Percentiles rank a stretch among this genome's conserved stretches.
These are phyloP conservation scores for Hemisphaericaspora xylofermentans DNA, from an alignment of 1,139 yeast genomes.

Conservation along the genomic window DNA sequence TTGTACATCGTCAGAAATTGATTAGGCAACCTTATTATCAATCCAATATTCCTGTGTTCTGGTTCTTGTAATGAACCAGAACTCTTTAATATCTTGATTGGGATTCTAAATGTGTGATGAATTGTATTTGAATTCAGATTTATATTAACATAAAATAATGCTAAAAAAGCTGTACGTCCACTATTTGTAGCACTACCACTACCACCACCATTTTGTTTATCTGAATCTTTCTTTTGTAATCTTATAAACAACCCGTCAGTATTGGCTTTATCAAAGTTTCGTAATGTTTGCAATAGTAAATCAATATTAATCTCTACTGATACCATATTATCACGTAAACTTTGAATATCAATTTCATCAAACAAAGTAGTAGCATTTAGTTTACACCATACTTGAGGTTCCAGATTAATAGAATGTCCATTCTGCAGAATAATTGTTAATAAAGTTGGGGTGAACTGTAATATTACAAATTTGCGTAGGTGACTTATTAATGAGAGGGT, in stretches of 20 bases:
- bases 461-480: slow-evolving; percentile 30
- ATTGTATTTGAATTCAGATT: slow-evolving; percentile 34
- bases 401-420: slow-evolving; percentile 38
- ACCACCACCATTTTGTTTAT: slow-evolving; percentile 21
- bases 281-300: slow-evolving; percentile 51
- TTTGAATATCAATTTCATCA: slow-evolving; percentile 47
- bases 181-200: slow-evolving; percentile 21
- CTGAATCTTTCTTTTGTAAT: slow-evolving; percentile 45
- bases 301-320: slow-evolving; percentile 58
- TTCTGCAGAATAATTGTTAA: slow-evolving; percentile 51
- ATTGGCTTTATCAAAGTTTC: slow-evolving; percentile 52
- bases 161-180: slow-evolving; percentile 51
- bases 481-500: slow-evolving; percentile 33
- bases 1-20: slow-evolving; percentile 49
- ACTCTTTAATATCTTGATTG: slow-evolving; percentile 51
- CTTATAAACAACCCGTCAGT: slow-evolving; percentile 52
- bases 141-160: slow-evolving; percentile 46
- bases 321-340: slow-evolving; percentile 47
- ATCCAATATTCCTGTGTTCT: slow-evolving; percentile 43
- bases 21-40: slow-evolving; percentile 50
- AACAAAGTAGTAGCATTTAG: slow-evolving; percentile 44
- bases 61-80: slow-evolving; percentile 51
- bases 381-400: slow-evolving; percentile 66
- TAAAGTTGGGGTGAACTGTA: slow-evolving; percentile 48
- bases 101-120: slow-evolving; percentile 60